Conservation (phyloP, 2,329 filamentous ascomycete species). For the Trichoderma sp. region DNA sequence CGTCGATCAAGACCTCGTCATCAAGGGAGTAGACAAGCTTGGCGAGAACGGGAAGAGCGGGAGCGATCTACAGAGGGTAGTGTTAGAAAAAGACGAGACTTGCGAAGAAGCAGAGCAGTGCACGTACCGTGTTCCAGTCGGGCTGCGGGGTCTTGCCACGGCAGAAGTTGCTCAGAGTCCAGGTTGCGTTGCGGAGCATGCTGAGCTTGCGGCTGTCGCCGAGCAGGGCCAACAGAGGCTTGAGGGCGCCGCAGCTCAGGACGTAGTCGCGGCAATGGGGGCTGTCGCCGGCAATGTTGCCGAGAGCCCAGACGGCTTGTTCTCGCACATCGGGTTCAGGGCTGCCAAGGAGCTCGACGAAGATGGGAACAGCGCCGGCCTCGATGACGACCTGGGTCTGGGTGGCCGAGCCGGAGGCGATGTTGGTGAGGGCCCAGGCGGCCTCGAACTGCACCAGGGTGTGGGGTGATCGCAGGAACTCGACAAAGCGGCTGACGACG, state of each 20-base stretch:
- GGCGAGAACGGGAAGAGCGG: slow-evolving; percentile 88
- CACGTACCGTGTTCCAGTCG: slow-evolving; percentile 89
- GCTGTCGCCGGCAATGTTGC: slow-evolving; percentile 98
- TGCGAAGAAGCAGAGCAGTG: neutral
- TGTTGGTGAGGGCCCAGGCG: slow-evolving; percentile 98
- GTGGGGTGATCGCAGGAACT: slow-evolving; percentile 96
- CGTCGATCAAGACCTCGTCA: slow-evolving; percentile 97
- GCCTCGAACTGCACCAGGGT: slow-evolving; percentile 99
- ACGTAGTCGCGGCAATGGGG: slow-evolving; percentile 97
- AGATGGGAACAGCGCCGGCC: slow-evolving; percentile 96
- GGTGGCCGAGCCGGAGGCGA: slow-evolving; percentile 92
- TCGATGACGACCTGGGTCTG: slow-evolving; percentile 99
- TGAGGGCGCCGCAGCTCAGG: slow-evolving; percentile 84
- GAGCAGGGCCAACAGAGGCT: slow-evolving; percentile 83
- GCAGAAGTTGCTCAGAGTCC: slow-evolving; percentile 99
- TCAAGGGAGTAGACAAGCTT: slow-evolving; percentile 99
- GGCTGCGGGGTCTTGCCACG: slow-evolving; percentile 99
- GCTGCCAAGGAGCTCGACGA: slow-evolving; percentile 92
- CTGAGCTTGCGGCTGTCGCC: slow-evolving; percentile 98
- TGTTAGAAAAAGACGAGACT: slow-evolving; percentile 1
- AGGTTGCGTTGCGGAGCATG: slow-evolving; percentile 98
- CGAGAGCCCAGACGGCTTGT: slow-evolving; percentile 97
- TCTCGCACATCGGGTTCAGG: slow-evolving; percentile 97
- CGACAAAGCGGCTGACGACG: slow-evolving; percentile 95
- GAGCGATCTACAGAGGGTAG: slow-evolving; percentile 69